These are phyloP conservation scores for Backusella sp. DNA, from an alignment of 192 early-diverging fungal species.

Conservation along the genomic window DNA sequence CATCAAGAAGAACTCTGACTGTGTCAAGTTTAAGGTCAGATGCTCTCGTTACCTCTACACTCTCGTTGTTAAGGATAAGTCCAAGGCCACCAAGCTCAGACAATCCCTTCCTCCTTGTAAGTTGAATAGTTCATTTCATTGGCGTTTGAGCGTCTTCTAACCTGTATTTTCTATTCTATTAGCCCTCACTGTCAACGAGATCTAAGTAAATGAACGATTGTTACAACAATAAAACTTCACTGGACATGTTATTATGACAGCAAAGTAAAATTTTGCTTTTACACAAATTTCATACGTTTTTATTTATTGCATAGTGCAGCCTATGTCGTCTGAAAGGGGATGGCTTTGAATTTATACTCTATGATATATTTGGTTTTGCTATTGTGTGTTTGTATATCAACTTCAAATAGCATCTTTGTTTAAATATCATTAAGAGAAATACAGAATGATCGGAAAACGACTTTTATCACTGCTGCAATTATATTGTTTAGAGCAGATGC, in stretches of 20 bases:
- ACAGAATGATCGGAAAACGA: neutral
- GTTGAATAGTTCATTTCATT: constrained; percentile 3
- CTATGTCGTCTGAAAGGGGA: neutral
- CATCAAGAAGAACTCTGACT: constrained; percentile 94
- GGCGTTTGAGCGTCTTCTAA: neutral
- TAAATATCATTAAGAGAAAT: neutral
- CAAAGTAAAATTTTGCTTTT: neutral
- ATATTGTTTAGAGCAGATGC: neutral
- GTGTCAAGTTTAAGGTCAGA: constrained; percentile 99
- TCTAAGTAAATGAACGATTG: constrained; percentile 28
- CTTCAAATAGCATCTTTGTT: neutral
- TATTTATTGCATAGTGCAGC: neutral
- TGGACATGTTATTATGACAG: constrained; percentile 1
- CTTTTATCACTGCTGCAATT: neutral
- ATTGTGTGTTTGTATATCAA: neutral
- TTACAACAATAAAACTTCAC: constrained; percentile 9
- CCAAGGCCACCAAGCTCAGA: constrained; percentile 95
- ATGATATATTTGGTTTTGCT: neutral
- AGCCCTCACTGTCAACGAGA: constrained; percentile 39
- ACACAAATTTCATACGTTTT: neutral
- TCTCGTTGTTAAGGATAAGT: constrained; percentile 88
- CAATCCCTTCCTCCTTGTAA: constrained; percentile 94
- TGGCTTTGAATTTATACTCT: neutral
- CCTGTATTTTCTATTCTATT: neutral
- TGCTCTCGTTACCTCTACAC: constrained; percentile 99